These are phyloP conservation scores for Colletotrichum sublineola DNA, from an alignment of 2,329 filamentous ascomycete genomes.

Conservation along the genomic window DNA sequence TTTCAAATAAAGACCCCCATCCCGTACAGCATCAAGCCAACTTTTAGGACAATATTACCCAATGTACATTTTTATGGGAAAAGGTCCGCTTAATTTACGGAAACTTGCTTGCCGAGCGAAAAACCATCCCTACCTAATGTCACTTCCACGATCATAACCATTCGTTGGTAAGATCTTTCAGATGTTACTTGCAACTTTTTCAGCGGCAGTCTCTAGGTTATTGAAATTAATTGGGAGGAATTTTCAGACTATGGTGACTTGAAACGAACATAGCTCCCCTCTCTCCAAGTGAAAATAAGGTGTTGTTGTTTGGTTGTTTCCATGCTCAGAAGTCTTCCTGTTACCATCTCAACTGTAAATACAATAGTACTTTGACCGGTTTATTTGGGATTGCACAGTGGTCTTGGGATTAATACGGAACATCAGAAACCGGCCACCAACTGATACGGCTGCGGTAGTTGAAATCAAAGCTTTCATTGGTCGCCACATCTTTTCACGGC, in stretches of 20 bases:
- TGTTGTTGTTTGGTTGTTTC: not conserved
- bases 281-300: not conserved
- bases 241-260: not conserved
- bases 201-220: not conserved
- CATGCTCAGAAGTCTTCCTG: not conserved
- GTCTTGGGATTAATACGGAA: not conserved
- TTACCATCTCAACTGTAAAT: not conserved
- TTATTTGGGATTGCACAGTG: not conserved
- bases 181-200: not conserved
- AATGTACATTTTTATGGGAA: no score
- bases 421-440: not conserved
- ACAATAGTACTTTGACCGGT: not conserved
- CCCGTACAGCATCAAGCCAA: not conserved
- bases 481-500: not conserved
- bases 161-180: not conserved
- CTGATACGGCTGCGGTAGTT: not conserved
- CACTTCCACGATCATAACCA: accelerated
- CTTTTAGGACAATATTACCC: no score
- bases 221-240: not conserved
- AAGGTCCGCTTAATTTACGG: no score
- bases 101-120: not conserved
- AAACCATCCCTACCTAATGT: not conserved
- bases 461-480: not conserved
- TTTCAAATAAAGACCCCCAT: accelerated
- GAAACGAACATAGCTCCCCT: not conserved